Percentiles rank a stretch among this genome's conserved stretches.
Conservation (phyloP, 202 grass and related monocot genomes). For the Digitaria exilis region DNA sequence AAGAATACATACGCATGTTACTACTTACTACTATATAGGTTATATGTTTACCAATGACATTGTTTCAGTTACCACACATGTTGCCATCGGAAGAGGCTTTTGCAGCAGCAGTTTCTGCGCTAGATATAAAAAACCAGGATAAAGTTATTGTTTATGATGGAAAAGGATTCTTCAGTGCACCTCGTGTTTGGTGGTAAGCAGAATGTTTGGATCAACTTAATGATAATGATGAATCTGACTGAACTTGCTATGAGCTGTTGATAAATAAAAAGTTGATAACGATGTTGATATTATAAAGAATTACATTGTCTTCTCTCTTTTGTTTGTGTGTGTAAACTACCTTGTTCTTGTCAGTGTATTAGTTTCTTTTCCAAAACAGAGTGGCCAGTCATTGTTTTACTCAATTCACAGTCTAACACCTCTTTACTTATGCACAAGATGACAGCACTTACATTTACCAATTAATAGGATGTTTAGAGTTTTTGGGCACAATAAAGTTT, state of each 20-base stretch:
- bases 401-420: not conserved
- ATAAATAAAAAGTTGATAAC: not conserved
- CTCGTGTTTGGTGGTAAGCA: conserved; percentile 94
- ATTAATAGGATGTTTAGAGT: conserved; percentile 82
- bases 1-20: not conserved
- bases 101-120: conserved; percentile 66
- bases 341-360: not conserved
- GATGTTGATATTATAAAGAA: not conserved
- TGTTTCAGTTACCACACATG: conserved; percentile 89
- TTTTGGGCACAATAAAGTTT: conserved; percentile 86
- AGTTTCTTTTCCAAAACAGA: not conserved
- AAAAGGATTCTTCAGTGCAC: conserved; percentile 81
- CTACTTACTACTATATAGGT: not conserved
- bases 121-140: conserved; percentile 77
- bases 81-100: conserved; percentile 85
- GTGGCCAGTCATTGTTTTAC: not conserved
- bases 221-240: not conserved
- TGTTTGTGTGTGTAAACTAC: not conserved
- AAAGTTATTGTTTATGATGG: conserved; percentile 86
- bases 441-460: conserved; percentile 13
- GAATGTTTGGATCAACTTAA: not conserved
- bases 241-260: not conserved
- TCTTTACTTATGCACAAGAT: conserved; percentile 11
- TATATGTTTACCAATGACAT: not conserved
- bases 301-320: conserved; percentile 6